phyloP scores from a whole-genome alignment of 257 asterid species.

The Eucommia ulmoides region DNA sequence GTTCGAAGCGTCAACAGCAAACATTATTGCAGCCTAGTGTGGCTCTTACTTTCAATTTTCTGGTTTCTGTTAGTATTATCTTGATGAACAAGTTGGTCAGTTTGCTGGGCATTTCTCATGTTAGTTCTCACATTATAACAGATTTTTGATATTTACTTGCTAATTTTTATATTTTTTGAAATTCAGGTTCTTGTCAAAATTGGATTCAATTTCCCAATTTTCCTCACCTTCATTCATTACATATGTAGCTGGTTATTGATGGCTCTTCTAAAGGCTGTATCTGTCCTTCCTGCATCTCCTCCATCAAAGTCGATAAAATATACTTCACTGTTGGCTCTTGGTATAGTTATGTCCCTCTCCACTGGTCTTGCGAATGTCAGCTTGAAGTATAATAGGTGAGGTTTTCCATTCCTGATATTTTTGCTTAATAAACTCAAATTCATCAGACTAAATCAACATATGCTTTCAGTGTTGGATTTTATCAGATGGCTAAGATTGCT shows the following conservation, averaged over 20 bases:
- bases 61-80: constrained; percentile 82
- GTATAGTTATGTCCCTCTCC: constrained; percentile 96
- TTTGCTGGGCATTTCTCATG: constrained; percentile 9
- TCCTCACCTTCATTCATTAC: constrained; percentile 86
- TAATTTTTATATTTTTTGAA: background rate
- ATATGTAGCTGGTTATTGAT: constrained; percentile 77
- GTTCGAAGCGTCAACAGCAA: constrained; percentile 68
- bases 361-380: constrained; percentile 99
- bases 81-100: constrained; percentile 91
- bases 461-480: constrained; percentile 80
- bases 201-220: constrained; percentile 88
- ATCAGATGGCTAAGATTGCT: constrained; percentile 99
- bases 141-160: constrained; percentile 7
- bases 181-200: constrained; percentile 77
- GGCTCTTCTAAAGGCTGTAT: constrained; percentile 67
- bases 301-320: constrained; percentile 68
- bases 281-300: constrained; percentile 69
- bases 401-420: background rate
- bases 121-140: background rate
- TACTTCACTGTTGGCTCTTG: constrained; percentile 75
- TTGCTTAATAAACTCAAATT: background rate
- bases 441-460: constrained; percentile 10
- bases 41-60: constrained; percentile 81
- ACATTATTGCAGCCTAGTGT: constrained; percentile 60
- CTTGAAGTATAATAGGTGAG: constrained; percentile 90